Base-by-base conservation (phyloP, 257 asterid species). In the Solanum pinnatisectum region DNA sequence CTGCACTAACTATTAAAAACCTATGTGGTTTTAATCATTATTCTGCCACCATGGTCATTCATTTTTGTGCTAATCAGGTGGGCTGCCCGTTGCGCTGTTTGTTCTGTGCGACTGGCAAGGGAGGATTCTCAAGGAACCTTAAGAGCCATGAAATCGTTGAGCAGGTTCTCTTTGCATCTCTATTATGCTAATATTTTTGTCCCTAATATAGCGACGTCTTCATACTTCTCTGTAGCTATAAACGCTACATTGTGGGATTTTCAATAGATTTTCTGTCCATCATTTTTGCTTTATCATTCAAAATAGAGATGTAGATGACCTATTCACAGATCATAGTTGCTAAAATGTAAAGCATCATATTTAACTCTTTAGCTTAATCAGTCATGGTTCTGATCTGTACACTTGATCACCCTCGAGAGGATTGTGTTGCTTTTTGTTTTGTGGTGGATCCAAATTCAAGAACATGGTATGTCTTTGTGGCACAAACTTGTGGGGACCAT, bases 61-160 rank as follows among this genome's bases (percentile, higher is more conserved):
- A 81, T 74, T 68, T 90, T 87, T 59, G 87, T 90, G 25, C 52
- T 71, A 44, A 72, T 85, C 89, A 97, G 99, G 99, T 96, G 79
- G 99, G 99, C 83, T 97, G 99, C 88, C 95, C 99, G 13, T 70
- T 97, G 88, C 96, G 98, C 27, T 97, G 99, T 90, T 94, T 98
- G 85, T 97, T 97, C 90, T 97, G 99, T 87, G 98, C 99, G 81
- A 96, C 99, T 88, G 98, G 98, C 83, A 95, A 95, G 92, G 98
- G 98, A 88, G 99, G 98, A 86, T 96, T 94, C 90, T 92, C 98
- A 22, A 95, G 99, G 94, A 96, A 95, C 90, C 97, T 96, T 88
- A 96, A 93, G 92, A 91, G 95, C 83, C 99, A 95, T 90, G 99
- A 96, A 93, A 96, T 95, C 89, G 95, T 96, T 52, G 98, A 95